Conservation (phyloP, 371 early-diverging fungal species). For the Saksenaea oblongispora region DNA sequence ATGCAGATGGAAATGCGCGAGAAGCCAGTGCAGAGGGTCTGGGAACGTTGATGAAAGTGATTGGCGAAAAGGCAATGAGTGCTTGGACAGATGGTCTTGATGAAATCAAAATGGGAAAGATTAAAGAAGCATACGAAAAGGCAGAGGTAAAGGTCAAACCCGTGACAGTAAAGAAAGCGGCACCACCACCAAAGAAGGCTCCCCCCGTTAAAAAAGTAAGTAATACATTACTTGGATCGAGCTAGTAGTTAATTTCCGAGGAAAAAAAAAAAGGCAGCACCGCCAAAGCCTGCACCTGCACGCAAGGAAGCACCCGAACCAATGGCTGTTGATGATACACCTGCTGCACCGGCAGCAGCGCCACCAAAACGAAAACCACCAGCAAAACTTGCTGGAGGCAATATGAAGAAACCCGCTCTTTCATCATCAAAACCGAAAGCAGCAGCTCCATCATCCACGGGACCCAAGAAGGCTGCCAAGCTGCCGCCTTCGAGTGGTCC, state of each 20-base stretch:
- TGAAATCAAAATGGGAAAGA: constrained; percentile 82
- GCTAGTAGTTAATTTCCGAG: not conserved
- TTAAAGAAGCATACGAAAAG: constrained; percentile 84
- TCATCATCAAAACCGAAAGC: constrained; percentile 44
- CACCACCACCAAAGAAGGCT: constrained; percentile 36
- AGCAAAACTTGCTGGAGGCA: constrained; percentile 40
- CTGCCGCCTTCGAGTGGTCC: constrained; percentile 49
- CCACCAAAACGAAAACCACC: constrained; percentile 70
- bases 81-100: constrained; percentile 84
- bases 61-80: constrained; percentile 76
- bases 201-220: constrained; percentile 20
- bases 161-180: constrained; percentile 44
- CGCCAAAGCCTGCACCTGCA: constrained; percentile 15
- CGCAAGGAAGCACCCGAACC: constrained; percentile 30
- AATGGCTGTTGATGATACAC: constrained; percentile 25
- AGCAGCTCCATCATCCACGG: constrained; percentile 41
- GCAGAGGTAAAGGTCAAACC: constrained; percentile 75
- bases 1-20: constrained; percentile 84
- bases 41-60: constrained; percentile 88
- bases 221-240: not conserved
- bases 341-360: constrained; percentile 41
- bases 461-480: constrained; percentile 54
- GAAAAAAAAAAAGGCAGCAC: constrained; percentile 16
- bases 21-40: constrained; percentile 86
- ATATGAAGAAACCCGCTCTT: constrained; percentile 53